Evolutionary conservation across 2,329 filamentous ascomycete genomes (phyloP).

Genomic region (Teratosphaeriaceae sp.): DNA sequence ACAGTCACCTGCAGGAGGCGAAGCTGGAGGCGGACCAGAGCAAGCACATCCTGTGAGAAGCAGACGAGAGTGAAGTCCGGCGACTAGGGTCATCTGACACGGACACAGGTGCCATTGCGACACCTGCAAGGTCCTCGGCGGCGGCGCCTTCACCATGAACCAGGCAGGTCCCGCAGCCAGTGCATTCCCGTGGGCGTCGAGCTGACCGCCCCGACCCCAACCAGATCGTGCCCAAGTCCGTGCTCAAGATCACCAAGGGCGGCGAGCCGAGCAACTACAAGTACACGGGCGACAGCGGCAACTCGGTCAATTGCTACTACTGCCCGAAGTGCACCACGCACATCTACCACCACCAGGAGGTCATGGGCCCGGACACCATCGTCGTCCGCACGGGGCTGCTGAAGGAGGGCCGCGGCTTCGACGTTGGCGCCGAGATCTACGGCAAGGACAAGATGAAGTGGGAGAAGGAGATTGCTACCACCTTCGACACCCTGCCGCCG

Average conservation of each 20-base stretch:
- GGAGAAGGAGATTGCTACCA: slow-evolving; percentile 47
- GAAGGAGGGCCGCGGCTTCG: slow-evolving; percentile 39
- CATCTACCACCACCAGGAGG: slow-evolving; percentile 50
- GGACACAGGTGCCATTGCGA: slow-evolving; percentile 44
- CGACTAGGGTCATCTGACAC: not conserved
- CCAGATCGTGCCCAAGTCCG: slow-evolving; percentile 45
- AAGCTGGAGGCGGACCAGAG: slow-evolving; percentile 41
- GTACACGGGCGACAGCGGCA: slow-evolving; percentile 49
- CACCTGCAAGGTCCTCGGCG: slow-evolving; percentile 49
- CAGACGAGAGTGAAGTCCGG: not conserved
- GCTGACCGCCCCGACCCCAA: slow-evolving; percentile 19
- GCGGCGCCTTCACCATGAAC: slow-evolving; percentile 45
- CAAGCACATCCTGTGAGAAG: slow-evolving; percentile 34
- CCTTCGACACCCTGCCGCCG: slow-evolving; percentile 41
- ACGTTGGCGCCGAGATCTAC: slow-evolving; percentile 49
- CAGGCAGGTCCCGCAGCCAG: not conserved
- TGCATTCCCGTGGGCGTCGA: too few species aligned
- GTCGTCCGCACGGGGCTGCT: slow-evolving; percentile 47
- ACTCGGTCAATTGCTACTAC: slow-evolving; percentile 51
- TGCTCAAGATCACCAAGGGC: slow-evolving; percentile 48
- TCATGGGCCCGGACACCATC: slow-evolving; percentile 45
- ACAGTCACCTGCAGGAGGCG: slow-evolving; percentile 26
- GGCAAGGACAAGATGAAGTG: slow-evolving; percentile 46
- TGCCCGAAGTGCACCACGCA: slow-evolving; percentile 51
- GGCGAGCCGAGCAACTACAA: slow-evolving; percentile 44